Evolutionary conservation across 768 basidiomycete genomes (phyloP), one percentile per base, ranked within the genome.

Genomic region (Gloeopeniophorella convolvens): DNA sequence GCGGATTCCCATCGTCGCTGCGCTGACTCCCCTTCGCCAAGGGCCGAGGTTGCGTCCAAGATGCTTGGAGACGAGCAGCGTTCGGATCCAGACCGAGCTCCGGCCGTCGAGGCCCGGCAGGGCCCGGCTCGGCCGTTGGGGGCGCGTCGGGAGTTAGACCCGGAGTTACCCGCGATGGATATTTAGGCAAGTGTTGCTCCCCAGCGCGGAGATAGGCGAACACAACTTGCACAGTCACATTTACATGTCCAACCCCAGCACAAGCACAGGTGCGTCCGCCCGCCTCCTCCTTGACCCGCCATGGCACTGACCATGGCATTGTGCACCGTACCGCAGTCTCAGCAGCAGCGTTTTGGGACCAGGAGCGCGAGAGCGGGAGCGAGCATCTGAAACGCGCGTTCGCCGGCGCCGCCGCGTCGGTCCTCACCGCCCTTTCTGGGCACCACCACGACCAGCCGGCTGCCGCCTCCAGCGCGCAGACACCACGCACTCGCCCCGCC

Each of bases 161-260:
- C 15, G 21, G 43, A 34, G 28, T 34, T 20, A 28, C 20, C 24
- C 15, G 12, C n/a, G n/a, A n/a, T n/a, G n/a, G n/a, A n/a, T 47
- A 47, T 42, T 28, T 47, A 52, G 21, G 39, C 21, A 24, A 40
- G 21, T 9, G 26, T 21, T 11, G 15, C 12, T 28, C 35, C 9
- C 20, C 11, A 27, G n/a, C 27, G 35, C 27, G 35, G 18, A 23
- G 6, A 35, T 2, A 18, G 16, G 26, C 13, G 21, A 8, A 9
- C 4, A 16, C 20, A 6, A 3, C 20, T 24, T 23, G 12, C 1
- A 20, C n/a, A n/a, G 2, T 16, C 10, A 18, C 2, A 5, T 9
- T 3, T 41, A 42, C 46, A 48, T 48, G 50, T 51, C 44, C 28
- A 16, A 42, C 16, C 27, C 34, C 34, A 42, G 6, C 39, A 52